phyloP scores from a whole-genome alignment of 2,329 filamentous ascomycete genomes.

The Fusarium heterosporum region DNA sequence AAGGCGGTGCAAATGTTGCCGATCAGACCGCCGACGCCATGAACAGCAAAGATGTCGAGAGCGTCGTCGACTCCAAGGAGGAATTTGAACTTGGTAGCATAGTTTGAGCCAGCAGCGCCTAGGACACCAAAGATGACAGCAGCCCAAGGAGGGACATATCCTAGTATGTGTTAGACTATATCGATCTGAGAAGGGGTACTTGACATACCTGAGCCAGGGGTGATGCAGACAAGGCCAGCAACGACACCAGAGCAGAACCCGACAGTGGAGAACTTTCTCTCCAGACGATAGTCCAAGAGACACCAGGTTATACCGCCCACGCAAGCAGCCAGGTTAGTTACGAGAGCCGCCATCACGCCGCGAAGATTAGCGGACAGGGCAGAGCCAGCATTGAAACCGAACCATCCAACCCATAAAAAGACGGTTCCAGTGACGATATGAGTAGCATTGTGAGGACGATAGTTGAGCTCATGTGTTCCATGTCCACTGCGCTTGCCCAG shows the following conservation, averaged over 20 bases:
- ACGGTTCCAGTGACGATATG: conserved; percentile 93
- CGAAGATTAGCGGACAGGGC: conserved; percentile 84
- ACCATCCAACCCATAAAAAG: conserved; percentile 96
- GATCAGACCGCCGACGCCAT: conserved; percentile 80
- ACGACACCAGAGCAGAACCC: conserved; percentile 94
- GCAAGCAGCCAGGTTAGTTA: conserved; percentile 87
- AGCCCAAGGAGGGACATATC: conserved; percentile 85
- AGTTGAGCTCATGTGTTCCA: conserved; percentile 89
- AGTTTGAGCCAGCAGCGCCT: conserved; percentile 84
- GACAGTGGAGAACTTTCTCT: conserved; percentile 92
- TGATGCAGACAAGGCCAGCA: conserved; percentile 87
- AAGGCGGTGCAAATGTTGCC: conserved; percentile 84
- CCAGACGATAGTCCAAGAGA: conserved; percentile 86
- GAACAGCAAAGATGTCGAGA: conserved; percentile 88
- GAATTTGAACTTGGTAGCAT: conserved; percentile 92
- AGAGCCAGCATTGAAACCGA: conserved; percentile 92
- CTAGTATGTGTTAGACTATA: conserved; percentile 47
- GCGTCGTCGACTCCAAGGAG: conserved; percentile 83
- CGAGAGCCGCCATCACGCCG: conserved; percentile 86
- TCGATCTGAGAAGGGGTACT: background rate
- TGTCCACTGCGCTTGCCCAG: conserved; percentile 87
- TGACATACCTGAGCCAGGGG: conserved; percentile 78
- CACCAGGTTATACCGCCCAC: conserved; percentile 92
- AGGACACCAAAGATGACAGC: conserved; percentile 82
- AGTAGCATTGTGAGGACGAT: conserved; percentile 91